phyloP scores from a whole-genome alignment of 2,329 filamentous ascomycete species.

The Colletotrichum noveboracense region DNA sequence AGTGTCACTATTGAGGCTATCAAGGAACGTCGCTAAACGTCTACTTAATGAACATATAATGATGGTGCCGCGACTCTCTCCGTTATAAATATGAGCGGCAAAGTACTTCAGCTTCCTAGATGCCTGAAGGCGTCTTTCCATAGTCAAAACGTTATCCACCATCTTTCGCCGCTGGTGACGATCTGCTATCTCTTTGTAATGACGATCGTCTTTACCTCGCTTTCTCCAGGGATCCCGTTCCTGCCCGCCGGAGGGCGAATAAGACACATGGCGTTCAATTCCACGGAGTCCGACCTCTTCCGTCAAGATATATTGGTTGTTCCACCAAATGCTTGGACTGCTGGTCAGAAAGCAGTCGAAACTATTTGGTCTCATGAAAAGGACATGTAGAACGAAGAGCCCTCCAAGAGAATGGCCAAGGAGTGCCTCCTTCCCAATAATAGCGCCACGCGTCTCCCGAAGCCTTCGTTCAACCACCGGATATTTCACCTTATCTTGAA shows the following conservation, averaged over 20 bases:
- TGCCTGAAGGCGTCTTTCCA: constrained; percentile 22
- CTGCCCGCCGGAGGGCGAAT: constrained; percentile 30
- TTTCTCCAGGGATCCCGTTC: constrained; percentile 33
- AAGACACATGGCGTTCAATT: not conserved
- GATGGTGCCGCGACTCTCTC: constrained; percentile 18
- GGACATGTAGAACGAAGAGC: constrained; percentile 48
- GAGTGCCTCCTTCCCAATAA: constrained; percentile 43
- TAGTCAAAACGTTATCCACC: constrained; percentile 29
- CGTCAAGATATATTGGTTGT: constrained; percentile 42
- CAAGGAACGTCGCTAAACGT: constrained; percentile 21
- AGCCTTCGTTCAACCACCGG: constrained; percentile 33
- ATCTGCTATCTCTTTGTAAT: not conserved
- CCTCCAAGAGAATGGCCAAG: constrained; percentile 57
- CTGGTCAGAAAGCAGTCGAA: constrained; percentile 51
- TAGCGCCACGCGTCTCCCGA: constrained; percentile 27
- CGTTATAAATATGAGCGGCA: constrained; percentile 26
- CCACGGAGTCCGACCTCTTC: constrained; percentile 31
- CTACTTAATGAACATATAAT: constrained; percentile 28
- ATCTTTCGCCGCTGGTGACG: constrained; percentile 22
- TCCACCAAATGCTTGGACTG: constrained; percentile 55
- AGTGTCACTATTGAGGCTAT: not conserved
- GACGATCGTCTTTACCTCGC: constrained; percentile 27
- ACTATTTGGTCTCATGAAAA: constrained; percentile 42
- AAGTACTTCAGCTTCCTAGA: constrained; percentile 21
- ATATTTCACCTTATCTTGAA: constrained; percentile 42